Evolutionary conservation across 495 filamentous ascomycete genomes (phyloP), one percentile per base, ranked within the genome.

Genomic region (Barbatosphaeria neglecta): DNA sequence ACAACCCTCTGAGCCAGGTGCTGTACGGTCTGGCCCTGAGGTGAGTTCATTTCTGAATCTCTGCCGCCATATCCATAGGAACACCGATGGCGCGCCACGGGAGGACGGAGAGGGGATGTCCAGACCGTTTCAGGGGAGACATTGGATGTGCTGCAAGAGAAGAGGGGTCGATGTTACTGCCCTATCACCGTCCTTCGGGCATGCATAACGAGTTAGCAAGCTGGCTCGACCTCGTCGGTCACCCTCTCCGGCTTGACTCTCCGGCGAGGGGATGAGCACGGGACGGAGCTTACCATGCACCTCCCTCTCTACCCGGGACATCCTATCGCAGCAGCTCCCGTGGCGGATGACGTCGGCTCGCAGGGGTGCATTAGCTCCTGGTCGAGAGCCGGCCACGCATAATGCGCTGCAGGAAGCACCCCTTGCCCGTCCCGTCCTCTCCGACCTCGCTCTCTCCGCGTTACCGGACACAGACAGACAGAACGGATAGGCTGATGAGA

Each of bases 1-100:
- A 94, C 64, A 95, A 96, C 63, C 86, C 90, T 16, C 73, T 99
- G 54, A 90, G 87, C 57, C 90, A 99, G 64, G 92, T 99, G 41
- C 75, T 99, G 43, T 99, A 93, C 61, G 92, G 90, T 17, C 85
- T 99, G 37, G 90, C 92, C 35, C 63, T 97, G 46, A 78, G 90
- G 88, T 94, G 67, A 66, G 80, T 70, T 48, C 22, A 17, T 2
- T 11, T 31, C 31, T 15, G 31, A 5, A 3, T 35, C 13, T 1
- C 13, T 15, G 31, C 9, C 13, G 6, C 13, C 13, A 15, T n/a
- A 15, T n/a, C 31, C 13, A n/a, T n/a, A n/a, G n/a, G n/a, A n/a
- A n/a, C n/a, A n/a, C 11, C 2, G 31, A 2, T 11, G 11, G 31
- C 13, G 13, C 10, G 13, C 31, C 13, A 35, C 31, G 5, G 15